Conservation (phyloP, 2,329 filamentous ascomycete genomes). For the Colletotrichum paranaense region DNA sequence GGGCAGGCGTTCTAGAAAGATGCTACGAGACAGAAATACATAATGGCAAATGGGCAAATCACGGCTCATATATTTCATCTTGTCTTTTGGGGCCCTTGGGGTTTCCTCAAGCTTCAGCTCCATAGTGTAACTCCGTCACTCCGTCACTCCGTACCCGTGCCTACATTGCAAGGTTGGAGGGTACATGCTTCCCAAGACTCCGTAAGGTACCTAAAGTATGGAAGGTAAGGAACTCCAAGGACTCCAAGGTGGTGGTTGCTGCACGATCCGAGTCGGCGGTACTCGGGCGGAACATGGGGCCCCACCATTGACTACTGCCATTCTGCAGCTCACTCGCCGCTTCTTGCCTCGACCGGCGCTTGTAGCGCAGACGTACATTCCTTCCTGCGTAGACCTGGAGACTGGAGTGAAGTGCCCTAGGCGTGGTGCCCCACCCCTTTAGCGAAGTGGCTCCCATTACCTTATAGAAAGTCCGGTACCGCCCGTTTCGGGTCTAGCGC, state of each 20-base stretch:
- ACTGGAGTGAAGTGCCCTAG: background rate
- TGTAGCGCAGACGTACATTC: constrained; percentile 21
- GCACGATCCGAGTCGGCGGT: constrained; percentile 35
- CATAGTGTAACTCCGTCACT: too few species aligned
- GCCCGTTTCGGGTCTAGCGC: constrained; percentile 42
- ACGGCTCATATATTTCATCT: constrained; percentile 33
- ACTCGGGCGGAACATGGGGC: constrained; percentile 28
- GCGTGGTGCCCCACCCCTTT: background rate
- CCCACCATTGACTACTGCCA: background rate
- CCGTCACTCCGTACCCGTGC: background rate
- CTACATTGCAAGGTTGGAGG: too few species aligned
- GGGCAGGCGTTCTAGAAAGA: constrained; percentile 14
- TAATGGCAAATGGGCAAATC: constrained; percentile 48
- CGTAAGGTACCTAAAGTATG: background rate
- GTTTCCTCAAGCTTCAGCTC: background rate
- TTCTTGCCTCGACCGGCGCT: constrained; percentile 1
- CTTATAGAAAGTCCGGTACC: constrained; percentile 55
- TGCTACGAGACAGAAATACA: constrained; percentile 52
- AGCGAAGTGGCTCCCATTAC: constrained; percentile 52
- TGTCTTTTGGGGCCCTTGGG: background rate
- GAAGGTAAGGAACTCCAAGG: background rate
- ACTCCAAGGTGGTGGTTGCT: background rate
- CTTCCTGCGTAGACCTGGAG: background rate
- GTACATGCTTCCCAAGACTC: too few species aligned
- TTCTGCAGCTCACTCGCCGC: constrained; percentile 6